Conservation (phyloP, 352 stramenopile genomes). For the Phytophthora agathidicida region DNA sequence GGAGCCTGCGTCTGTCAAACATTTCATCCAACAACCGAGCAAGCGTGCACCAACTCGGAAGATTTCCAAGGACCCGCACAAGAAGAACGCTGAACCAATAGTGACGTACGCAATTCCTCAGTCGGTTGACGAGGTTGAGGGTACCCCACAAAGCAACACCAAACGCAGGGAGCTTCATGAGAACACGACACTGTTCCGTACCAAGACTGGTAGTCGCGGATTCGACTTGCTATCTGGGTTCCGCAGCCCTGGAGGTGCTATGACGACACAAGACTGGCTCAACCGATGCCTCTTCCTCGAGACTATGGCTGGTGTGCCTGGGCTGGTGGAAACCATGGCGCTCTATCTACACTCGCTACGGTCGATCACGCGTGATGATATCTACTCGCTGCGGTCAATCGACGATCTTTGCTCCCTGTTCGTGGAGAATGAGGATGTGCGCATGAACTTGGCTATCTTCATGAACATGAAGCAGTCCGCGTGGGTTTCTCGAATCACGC, state of each 20-base stretch:
- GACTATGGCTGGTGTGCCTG: conserved; percentile 71
- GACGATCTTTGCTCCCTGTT: conserved; percentile 87
- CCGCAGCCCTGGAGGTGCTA: conserved; percentile 49
- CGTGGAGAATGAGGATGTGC: conserved; percentile 93
- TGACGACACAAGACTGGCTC: conserved; percentile 71
- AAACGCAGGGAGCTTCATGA: conserved; percentile 45
- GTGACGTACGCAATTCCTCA: conserved; percentile 55
- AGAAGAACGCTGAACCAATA: neutral
- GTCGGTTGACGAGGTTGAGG: conserved; percentile 36
- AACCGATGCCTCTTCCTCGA: conserved; percentile 81
- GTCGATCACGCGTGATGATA: conserved; percentile 83
- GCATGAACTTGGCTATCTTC: conserved; percentile 93
- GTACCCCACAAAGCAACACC: conserved; percentile 43
- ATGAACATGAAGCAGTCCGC: conserved; percentile 88
- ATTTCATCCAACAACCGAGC: conserved; percentile 34
- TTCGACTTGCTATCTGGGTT: conserved; percentile 64
- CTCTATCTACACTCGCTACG: conserved; percentile 84
- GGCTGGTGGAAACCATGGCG: conserved; percentile 74
- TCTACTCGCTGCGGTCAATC: conserved; percentile 85
- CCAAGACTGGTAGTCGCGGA: conserved; percentile 38
- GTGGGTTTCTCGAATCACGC: conserved; percentile 66
- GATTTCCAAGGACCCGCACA: neutral
- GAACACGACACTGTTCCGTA: conserved; percentile 35
- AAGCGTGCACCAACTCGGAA: conserved; percentile 12
- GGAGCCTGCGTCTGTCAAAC: conserved; percentile 32